Percentiles rank a stretch among this genome's conserved stretches.
These are phyloP conservation scores for Raddia guianensis DNA, from an alignment of 176 grass and related monocot genomes.

Conservation along the genomic window DNA sequence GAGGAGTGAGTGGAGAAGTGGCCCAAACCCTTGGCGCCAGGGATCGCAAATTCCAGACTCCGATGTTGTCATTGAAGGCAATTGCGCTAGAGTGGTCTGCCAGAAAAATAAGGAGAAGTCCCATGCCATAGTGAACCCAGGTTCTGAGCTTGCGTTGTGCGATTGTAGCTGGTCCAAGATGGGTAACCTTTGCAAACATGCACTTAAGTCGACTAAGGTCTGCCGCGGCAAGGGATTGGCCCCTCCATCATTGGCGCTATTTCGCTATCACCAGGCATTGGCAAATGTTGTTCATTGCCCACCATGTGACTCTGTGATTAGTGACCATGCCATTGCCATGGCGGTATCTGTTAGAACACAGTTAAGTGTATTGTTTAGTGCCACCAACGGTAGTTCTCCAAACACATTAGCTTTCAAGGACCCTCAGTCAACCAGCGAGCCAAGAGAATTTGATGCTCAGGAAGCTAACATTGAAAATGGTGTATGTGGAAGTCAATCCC, in stretches of 20 bases:
- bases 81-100: conserved; percentile 63
- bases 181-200: conserved; percentile 94
- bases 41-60: conserved; percentile 68
- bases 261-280: conserved; percentile 67
- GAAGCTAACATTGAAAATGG: conserved; percentile 26
- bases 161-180: conserved; percentile 80
- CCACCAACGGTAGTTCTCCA: conserved; percentile 27
- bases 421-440: conserved; percentile 33
- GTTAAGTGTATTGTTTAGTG: conserved; percentile 54
- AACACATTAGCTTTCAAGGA: conserved; percentile 7
- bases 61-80: conserved; percentile 62
- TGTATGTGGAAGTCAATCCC: conserved; percentile 27
- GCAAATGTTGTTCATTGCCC: conserved; percentile 70
- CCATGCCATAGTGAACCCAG: conserved; percentile 70
- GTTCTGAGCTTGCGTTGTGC: conserved; percentile 83
- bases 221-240: conserved; percentile 65
- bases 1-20: conserved; percentile 83
- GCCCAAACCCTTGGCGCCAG: conserved; percentile 60
- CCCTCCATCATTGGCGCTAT: conserved; percentile 61
- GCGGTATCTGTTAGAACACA: conserved; percentile 73
- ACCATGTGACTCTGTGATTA: conserved; percentile 65
- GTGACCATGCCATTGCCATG: conserved; percentile 80
- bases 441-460: conserved; percentile 27
- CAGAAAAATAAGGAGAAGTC: conserved; percentile 64
- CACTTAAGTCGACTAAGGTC: conserved; percentile 63